Percentiles rank a stretch among this genome's conserved stretches.
Conservation (phyloP, 805 yeast genomes). For the Kodamaea kaohsiungensis region DNA sequence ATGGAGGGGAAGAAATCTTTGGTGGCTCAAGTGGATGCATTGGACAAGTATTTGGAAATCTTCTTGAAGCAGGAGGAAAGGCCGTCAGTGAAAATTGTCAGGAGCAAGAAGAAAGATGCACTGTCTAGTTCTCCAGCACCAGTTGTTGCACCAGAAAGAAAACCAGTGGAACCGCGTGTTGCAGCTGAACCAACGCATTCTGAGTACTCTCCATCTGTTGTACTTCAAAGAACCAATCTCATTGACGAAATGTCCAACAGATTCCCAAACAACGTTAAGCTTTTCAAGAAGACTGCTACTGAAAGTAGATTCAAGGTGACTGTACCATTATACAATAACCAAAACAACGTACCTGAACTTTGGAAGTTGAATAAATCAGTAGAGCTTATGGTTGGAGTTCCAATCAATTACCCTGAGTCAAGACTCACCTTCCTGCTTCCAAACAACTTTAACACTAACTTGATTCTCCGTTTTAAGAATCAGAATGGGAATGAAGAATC, state of each 20-base stretch:
- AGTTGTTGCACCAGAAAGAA: not conserved
- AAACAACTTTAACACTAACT: slow-evolving; percentile 31
- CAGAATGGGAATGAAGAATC: slow-evolving; percentile 9
- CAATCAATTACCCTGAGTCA: slow-evolving; percentile 33
- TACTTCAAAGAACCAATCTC: slow-evolving; percentile 15
- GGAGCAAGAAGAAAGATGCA: slow-evolving; percentile 15
- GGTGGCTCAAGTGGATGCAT: slow-evolving; percentile 51
- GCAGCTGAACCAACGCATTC: not conserved
- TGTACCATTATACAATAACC: slow-evolving; percentile 26
- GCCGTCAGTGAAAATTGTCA: slow-evolving; percentile 62
- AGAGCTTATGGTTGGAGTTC: slow-evolving; percentile 36
- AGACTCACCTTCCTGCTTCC: slow-evolving; percentile 25
- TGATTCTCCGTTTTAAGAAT: slow-evolving; percentile 24
- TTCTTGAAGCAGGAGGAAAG: slow-evolving; percentile 60
- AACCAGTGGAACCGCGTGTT: slow-evolving; percentile 10
- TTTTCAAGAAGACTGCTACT: slow-evolving; percentile 15
- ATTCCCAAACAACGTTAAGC: slow-evolving; percentile 18
- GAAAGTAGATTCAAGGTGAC: slow-evolving; percentile 34
- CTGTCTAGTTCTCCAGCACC: not conserved
- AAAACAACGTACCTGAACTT: slow-evolving; percentile 22
- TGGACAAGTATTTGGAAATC: slow-evolving; percentile 59
- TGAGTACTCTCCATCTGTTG: not conserved
- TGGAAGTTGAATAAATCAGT: slow-evolving; percentile 29
- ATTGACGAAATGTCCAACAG: slow-evolving; percentile 31
- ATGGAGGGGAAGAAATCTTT: slow-evolving; percentile 52